Evolutionary conservation across 2,329 filamentous ascomycete species (phyloP), one percentile per base, ranked within the genome.

Genomic region (Cytospora piceicola): DNA sequence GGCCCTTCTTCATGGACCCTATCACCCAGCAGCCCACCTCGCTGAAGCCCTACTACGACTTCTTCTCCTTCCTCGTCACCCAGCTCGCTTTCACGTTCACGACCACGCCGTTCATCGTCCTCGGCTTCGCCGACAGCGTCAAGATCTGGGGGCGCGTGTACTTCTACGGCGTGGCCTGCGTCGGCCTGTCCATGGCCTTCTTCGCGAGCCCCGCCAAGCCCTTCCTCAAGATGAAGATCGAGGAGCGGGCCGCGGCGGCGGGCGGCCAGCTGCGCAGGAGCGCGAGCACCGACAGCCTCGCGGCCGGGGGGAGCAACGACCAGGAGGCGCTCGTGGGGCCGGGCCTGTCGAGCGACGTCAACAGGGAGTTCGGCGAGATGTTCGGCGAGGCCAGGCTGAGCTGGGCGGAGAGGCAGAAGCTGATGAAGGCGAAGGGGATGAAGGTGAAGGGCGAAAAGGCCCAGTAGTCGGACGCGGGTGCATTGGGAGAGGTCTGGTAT

Each of bases 1-100:
- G 95, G 1, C 95, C 95, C 27, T 94, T 99, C 80, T 97, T 99
- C 83, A 81, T 98, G 57, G 88, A 93, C 61, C 86, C 93, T 1
- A 86, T 91, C 69, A 91, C 91, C 42, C 87, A 83, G 68, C 84
- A 84, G 61, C 87, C 91, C 1, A 88, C 88, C 0, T 81, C 88
- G 0, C 82, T 82, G 72, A 99, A 99, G 78, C 87, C 83, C 68
- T 94, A 93, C 79, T 99, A 99, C 79, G 95, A 99, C 73, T 73
- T 92, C 58, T 82, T 87, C 68, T 92, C 90, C 65, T 92, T 86
- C 77, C 61, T 96, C 30, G 82, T 86, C 15, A 97, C 94, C 0
- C 94, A 97, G 75, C 75, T 90, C n/a, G 86, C 88, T 2, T 93
- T 98, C 77, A 89, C 90, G 56, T 99, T 96, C 77, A 86, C 87